Base-by-base conservation (phyloP, 768 basidiomycete species). In the Dentipellis sp. region DNA sequence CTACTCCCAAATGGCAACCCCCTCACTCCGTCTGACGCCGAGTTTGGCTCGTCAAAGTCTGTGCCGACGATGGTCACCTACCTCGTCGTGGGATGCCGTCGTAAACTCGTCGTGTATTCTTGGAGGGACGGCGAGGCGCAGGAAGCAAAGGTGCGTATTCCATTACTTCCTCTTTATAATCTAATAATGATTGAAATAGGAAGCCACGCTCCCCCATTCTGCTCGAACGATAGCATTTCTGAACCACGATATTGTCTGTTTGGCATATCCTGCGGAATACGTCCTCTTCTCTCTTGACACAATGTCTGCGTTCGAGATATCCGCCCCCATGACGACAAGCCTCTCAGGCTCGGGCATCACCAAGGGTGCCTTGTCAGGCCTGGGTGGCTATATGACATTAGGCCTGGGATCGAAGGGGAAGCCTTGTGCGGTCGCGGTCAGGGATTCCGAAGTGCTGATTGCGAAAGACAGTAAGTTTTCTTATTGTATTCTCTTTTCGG, bases 51-150 rank as follows among this genome's bases (percentile, higher is more conserved):
- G 29, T 71, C 69, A 1, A 75, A 75, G 29, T 72, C 78, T 10
- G 83, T 87, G 35, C 84, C 89, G 36, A 78, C 77, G 3, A 68
- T 85, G 21, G 73, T 90, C n/a, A 92, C 92, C 0, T 77, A 79
- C 55, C 77, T 99, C 14, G 76, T 91, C 11, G 77, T 97, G 4
- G 95, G 94, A 23, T 97, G 94, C 67, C 74, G 88, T 59, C 78
- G 92, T 60, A 91, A 85, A 66, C 81, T 90, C 7, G 84, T 94
- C 0, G 71, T 97, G 14, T 93, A 94, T 67, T 79, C 81, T 8
- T 94, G 93, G 88, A 84, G 79, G 59, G 91, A 94, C 63, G 88
- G 91, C 16, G 86, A 92, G 56, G 76, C 83, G 22, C 83, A 90
- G 60, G 84, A 83, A 45, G 68, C 75, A 50, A 84, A 82, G 74